Base-by-base conservation (phyloP, 495 filamentous ascomycete genomes). In the Immersiella caudata region DNA sequence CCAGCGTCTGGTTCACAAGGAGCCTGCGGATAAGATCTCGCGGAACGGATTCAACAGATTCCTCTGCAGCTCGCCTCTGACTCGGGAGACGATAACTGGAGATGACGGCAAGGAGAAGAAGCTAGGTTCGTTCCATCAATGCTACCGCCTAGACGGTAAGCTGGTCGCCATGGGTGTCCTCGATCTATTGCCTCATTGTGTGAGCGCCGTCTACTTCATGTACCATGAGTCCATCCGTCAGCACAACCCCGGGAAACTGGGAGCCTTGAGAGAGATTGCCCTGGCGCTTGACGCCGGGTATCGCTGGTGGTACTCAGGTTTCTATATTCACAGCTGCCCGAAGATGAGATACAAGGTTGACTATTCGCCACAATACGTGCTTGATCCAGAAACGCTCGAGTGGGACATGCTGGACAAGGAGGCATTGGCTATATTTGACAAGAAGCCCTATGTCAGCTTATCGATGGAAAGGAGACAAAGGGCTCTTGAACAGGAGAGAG, bases 171-270 rank as follows among this genome's bases (percentile, higher is more conserved):
- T 99, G 62, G 91, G 90, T 1, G 93, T 98, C 11, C 79, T 99
- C 35, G 95, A 99, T 75, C 79, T 98, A 9, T 83, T 97, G 27
- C 95, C 94, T 0, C 82, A 91, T 64, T 89, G 88, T 65, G 92
- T 99, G 33, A 97, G 94, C 79, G 92, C 91, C 21, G 95, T 98
- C 40, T 99, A 99, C 76, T 91, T 97, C 73, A 86, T 97, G 80
- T 95, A 99, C 74, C 91, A 97, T 74, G 88, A 91, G 68, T 91
- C 92, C 26, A 89, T 94, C 70, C 88, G 91, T 64, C 81, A 84
- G 22, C 94, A 88, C 84, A 86, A 88, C 64, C 90, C 96, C 71
- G 95, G 95, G 2, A 99, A 98, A 77, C 79, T 97, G 33, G 90
- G 91, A 67, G 95, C 94, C 7, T 73, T 97, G 74, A 83, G 92